Percentiles rank a stretch among this genome's conserved stretches.
Conservation (phyloP, 202 grass and related monocot species). For the Panicum virgatum region DNA sequence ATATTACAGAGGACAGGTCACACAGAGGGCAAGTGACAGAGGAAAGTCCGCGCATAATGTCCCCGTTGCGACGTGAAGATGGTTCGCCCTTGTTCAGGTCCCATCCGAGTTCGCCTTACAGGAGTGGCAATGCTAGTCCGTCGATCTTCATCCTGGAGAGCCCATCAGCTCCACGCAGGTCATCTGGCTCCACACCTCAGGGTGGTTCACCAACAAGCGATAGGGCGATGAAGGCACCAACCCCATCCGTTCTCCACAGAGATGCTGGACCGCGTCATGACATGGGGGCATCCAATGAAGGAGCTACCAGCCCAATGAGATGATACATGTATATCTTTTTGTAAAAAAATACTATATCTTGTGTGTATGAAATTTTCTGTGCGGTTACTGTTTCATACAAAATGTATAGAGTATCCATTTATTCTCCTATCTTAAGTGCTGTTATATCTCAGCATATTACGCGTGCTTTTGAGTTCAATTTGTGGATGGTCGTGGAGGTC, state of each 20-base stretch:
- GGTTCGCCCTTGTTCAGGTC: conserved; percentile 66
- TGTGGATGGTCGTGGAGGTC: neutral
- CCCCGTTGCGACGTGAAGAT: conserved; percentile 61
- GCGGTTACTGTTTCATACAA: neutral
- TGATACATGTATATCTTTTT: conserved; percentile 31
- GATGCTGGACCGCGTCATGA: conserved; percentile 36
- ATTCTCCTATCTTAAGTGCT: neutral
- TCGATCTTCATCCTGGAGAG: conserved; percentile 66
- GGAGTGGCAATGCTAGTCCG: conserved; percentile 46
- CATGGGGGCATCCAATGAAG: neutral
- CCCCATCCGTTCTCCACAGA: conserved; percentile 48
- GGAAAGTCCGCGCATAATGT: conserved; percentile 40
- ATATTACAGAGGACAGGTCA: conserved; percentile 67
- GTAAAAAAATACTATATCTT: conserved; percentile 35
- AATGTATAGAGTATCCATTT: conserved; percentile 18
- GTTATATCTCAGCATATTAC: neutral
- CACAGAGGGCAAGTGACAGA: conserved; percentile 16
- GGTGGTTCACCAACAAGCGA: conserved; percentile 31
- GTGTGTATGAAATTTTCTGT: neutral
- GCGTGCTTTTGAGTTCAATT: conserved; percentile 2
- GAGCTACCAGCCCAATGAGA: neutral
- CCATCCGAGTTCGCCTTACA: conserved; percentile 62
- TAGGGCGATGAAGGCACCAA: conserved; percentile 58
- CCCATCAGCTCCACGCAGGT: conserved; percentile 46
- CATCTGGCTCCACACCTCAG: conserved; percentile 42